Percentiles rank a stretch among this genome's conserved stretches.
These are phyloP conservation scores for Fusarium sp. DNA, from an alignment of 2,329 filamentous ascomycete species.

Conservation along the genomic window DNA sequence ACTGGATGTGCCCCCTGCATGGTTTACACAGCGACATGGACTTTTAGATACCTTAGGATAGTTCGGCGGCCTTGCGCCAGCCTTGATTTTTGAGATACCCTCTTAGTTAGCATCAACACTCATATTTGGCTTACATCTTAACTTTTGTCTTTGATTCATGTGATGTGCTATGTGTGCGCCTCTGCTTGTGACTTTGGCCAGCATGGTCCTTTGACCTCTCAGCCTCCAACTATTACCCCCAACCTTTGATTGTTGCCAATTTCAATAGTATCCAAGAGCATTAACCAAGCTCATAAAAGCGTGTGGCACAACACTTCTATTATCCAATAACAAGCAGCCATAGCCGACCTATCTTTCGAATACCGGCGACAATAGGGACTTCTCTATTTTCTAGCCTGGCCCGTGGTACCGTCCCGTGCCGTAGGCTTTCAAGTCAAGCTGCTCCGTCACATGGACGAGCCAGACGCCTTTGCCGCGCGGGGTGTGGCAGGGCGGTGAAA, in stretches of 20 bases:
- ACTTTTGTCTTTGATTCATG: slow-evolving; percentile 17
- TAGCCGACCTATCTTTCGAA: slow-evolving; percentile 22
- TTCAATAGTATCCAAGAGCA: slow-evolving; percentile 19
- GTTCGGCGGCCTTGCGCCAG: slow-evolving; percentile 34
- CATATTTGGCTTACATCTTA: slow-evolving; percentile 26
- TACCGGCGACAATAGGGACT: slow-evolving; percentile 27
- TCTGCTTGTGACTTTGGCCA: slow-evolving; percentile 17
- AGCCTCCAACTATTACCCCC: neutral
- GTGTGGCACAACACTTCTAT: slow-evolving; percentile 30
- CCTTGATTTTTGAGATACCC: slow-evolving; percentile 45
- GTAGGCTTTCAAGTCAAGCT: slow-evolving; percentile 18
- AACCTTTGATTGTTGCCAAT: neutral
- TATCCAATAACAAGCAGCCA: slow-evolving; percentile 17
- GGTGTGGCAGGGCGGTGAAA: slow-evolving; percentile 29
- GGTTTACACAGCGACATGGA: slow-evolving; percentile 30
- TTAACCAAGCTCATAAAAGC: slow-evolving; percentile 16
- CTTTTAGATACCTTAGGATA: slow-evolving; percentile 46
- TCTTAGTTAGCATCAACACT: slow-evolving; percentile 37
- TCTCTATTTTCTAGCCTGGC: slow-evolving; percentile 31
- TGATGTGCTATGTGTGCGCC: slow-evolving; percentile 17
- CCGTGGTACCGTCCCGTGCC: slow-evolving; percentile 42
- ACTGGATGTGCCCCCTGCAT: slow-evolving; percentile 35
- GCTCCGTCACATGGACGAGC: slow-evolving; percentile 31
- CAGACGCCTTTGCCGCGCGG: slow-evolving; percentile 36
- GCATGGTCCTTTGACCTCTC: slow-evolving; percentile 2